These are phyloP conservation scores for Solanum peruvianum DNA, from an alignment of 257 asterid species.

Conservation along the genomic window DNA sequence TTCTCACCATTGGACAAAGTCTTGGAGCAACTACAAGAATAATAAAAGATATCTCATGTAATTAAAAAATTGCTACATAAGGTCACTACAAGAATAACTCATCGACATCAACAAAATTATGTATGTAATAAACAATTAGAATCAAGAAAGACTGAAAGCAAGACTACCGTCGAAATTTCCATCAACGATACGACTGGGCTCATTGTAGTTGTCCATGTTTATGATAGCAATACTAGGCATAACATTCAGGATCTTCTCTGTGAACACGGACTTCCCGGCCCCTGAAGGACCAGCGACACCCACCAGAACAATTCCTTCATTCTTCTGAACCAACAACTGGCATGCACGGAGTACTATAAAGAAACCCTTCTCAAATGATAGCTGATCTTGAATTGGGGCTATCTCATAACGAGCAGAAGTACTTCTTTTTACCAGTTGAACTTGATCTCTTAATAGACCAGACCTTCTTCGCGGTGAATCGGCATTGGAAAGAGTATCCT, in stretches of 20 bases:
- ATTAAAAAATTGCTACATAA: background rate
- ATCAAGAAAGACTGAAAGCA: background rate
- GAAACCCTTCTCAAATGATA: conserved; percentile 94
- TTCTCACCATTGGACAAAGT: background rate
- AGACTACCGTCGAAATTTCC: conserved; percentile 85
- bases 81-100: background rate
- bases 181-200: conserved; percentile 74
- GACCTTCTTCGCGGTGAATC: conserved; percentile 80
- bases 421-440: conserved; percentile 67
- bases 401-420: conserved; percentile 76
- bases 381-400: conserved; percentile 59
- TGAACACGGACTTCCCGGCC: conserved; percentile 86
- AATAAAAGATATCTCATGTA: background rate
- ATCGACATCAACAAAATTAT: background rate
- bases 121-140: background rate
- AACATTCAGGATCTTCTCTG: conserved; percentile 76
- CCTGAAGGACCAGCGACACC: conserved; percentile 99
- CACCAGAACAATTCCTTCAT: conserved; percentile 69
- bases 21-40: background rate
- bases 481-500: conserved; percentile 25
- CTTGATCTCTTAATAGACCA: conserved; percentile 86
- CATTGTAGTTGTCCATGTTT: conserved; percentile 92
- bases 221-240: conserved; percentile 84
- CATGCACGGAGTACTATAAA: conserved; percentile 80
- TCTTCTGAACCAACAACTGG: conserved; percentile 85